Percentiles rank a stretch among this genome's conserved stretches.
These are phyloP conservation scores for Combretum micranthum DNA, from an alignment of 345 rosid species.

Conservation along the genomic window DNA sequence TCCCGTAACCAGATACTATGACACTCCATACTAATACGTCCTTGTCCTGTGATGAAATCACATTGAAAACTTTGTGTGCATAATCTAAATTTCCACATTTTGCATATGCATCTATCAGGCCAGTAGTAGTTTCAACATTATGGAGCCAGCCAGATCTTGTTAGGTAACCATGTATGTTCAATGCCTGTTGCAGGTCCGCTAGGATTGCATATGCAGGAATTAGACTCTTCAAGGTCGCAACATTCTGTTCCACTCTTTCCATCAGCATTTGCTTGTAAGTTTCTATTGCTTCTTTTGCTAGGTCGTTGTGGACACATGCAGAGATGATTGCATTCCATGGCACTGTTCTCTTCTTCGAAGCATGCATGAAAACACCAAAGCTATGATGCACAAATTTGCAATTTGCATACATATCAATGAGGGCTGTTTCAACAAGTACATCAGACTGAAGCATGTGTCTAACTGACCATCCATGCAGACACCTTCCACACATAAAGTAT, in stretches of 20 bases:
- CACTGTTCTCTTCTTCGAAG: slow-evolving; percentile 40
- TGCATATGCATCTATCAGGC: slow-evolving; percentile 47
- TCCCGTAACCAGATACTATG: slow-evolving; percentile 49
- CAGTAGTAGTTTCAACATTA: slow-evolving; percentile 34
- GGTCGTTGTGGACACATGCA: slow-evolving; percentile 20
- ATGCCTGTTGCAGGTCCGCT: slow-evolving; percentile 43
- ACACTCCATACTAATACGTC: slow-evolving; percentile 53
- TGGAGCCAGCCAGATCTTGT: slow-evolving; percentile 34
- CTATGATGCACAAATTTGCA: slow-evolving; percentile 46
- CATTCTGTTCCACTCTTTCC: slow-evolving; percentile 8
- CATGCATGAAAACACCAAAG: slow-evolving; percentile 42
- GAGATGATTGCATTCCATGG: slow-evolving; percentile 78
- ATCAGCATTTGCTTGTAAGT: slow-evolving; percentile 15
- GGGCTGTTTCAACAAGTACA: slow-evolving; percentile 57
- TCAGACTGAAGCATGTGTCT: slow-evolving; percentile 40
- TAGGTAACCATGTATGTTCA: slow-evolving; percentile 41
- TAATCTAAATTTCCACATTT: slow-evolving; percentile 44
- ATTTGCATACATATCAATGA: slow-evolving; percentile 85
- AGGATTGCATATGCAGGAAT: slow-evolving; percentile 49
- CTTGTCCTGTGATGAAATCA: slow-evolving; percentile 27
- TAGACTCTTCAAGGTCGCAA: slow-evolving; percentile 23
- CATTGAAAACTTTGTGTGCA: slow-evolving; percentile 38
- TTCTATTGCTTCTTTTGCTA: slow-evolving; percentile 13
- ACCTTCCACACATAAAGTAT: slow-evolving; percentile 39
- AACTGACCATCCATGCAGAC: slow-evolving; percentile 73